Evolutionary conservation across 805 yeast genomes (phyloP).

Genomic region (Candida anglica): DNA sequence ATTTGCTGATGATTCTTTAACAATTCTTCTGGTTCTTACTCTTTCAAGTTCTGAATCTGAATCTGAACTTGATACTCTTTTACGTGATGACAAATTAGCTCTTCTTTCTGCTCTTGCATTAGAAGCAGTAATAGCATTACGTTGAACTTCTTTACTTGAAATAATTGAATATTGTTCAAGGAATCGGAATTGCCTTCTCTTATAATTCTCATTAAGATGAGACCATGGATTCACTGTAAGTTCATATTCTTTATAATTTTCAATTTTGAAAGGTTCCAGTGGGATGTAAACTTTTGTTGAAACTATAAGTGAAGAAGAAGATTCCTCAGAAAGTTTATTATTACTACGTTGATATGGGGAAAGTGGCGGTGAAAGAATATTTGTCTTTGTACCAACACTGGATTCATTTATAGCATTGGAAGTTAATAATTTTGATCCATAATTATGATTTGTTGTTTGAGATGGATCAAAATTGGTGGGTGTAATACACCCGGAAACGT

Average conservation of each 20-base stretch:
- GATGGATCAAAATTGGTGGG: constrained; percentile 15
- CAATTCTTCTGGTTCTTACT: constrained; percentile 58
- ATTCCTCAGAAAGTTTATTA: constrained; percentile 1
- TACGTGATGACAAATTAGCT: constrained; percentile 13
- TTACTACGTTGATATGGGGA: constrained; percentile 34
- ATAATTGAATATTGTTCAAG: constrained; percentile 46
- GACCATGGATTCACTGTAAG: constrained; percentile 52
- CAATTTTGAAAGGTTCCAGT: constrained; percentile 43
- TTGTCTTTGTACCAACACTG: constrained; percentile 6
- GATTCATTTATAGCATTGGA: not conserved
- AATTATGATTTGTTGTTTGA: constrained; percentile 1
- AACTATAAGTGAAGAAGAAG: not conserved
- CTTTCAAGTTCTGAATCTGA: constrained; percentile 36
- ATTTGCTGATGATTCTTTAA: constrained; percentile 25
- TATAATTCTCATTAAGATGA: constrained; percentile 41
- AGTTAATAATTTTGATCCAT: no score
- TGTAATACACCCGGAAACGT: constrained; percentile 25
- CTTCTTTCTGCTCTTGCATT: constrained; percentile 9
- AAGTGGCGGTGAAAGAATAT: constrained; percentile 44
- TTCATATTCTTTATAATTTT: constrained; percentile 41
- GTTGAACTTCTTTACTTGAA: constrained; percentile 11
- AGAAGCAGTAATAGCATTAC: constrained; percentile 14
- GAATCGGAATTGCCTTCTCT: constrained; percentile 47
- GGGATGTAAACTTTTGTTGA: constrained; percentile 15
- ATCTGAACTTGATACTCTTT: constrained; percentile 23